phyloP scores from a whole-genome alignment of 2,329 filamentous ascomycete species.

The Cephalotrichum gorgonifer region DNA sequence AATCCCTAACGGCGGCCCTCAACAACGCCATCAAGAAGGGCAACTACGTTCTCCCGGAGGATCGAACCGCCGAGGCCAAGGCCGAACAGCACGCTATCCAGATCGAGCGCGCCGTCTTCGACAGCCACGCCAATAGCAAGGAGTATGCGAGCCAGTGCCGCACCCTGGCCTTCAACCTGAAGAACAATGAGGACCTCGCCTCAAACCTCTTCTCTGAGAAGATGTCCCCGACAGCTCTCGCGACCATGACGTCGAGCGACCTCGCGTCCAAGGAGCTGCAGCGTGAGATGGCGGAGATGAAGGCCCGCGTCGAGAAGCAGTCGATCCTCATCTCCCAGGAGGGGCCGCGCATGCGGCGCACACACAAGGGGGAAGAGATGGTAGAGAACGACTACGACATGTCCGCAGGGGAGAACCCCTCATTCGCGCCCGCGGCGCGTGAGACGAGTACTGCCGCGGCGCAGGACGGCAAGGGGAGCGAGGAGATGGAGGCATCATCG shows the following conservation, averaged over 20 bases:
- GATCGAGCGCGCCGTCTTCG: conserved; percentile 63
- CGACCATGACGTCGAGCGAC: conserved; percentile 81
- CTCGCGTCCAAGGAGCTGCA: conserved; percentile 89
- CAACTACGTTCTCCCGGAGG: conserved; percentile 51
- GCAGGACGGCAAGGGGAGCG: conserved; percentile 3
- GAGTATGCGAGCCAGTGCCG: conserved; percentile 57
- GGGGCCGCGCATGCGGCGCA: conserved; percentile 70
- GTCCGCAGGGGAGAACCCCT: conserved; percentile 9
- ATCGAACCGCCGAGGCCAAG: conserved; percentile 50
- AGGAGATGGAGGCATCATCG: conserved; percentile 23
- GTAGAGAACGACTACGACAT: conserved; percentile 61
- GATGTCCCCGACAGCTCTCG: conserved; percentile 64
- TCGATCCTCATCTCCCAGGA: conserved; percentile 73
- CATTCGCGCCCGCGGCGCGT: not conserved
- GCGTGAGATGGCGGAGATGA: conserved; percentile 63
- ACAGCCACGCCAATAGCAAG: conserved; percentile 39
- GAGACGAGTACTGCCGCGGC: conserved; percentile 21
- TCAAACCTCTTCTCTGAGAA: conserved; percentile 63
- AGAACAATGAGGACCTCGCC: conserved; percentile 73
- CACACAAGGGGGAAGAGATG: conserved; percentile 90
- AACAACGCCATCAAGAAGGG: conserved; percentile 56
- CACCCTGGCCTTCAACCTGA: conserved; percentile 74
- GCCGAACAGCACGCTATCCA: conserved; percentile 64
- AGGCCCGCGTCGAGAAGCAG: conserved; percentile 69
- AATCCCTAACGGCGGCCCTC: conserved; percentile 57